Conservation (phyloP, 257 asterid species). For the Nemophila menziesii region DNA sequence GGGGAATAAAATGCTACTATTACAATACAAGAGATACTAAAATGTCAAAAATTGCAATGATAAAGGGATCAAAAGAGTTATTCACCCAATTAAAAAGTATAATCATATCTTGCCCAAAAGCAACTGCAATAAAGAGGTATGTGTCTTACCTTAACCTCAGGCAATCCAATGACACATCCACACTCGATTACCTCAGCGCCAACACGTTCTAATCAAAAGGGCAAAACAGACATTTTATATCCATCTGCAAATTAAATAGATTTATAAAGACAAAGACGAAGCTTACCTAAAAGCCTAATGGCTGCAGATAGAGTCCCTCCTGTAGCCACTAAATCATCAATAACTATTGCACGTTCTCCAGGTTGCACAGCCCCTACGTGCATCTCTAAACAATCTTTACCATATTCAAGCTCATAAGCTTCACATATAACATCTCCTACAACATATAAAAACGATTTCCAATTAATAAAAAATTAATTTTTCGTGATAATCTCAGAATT, state of each 20-base stretch:
- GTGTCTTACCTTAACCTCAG: slow-evolving; percentile 54
- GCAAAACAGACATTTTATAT: not conserved
- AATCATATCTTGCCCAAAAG: not conserved
- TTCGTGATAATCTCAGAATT: not conserved
- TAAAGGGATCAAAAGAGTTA: not conserved
- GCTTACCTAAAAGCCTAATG: slow-evolving; percentile 59
- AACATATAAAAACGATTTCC: not conserved
- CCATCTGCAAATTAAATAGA: not conserved
- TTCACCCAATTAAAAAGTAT: not conserved
- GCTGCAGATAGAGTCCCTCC: slow-evolving; percentile 90
- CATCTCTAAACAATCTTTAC: slow-evolving; percentile 68
- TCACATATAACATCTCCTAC: slow-evolving; percentile 59
- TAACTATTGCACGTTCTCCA: slow-evolving; percentile 58
- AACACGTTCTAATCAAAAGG: slow-evolving; percentile 32
- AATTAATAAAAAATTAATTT: not conserved
- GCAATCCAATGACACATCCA: slow-evolving; percentile 71
- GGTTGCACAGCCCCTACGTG: slow-evolving; percentile 65
- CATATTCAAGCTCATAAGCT: slow-evolving; percentile 73
- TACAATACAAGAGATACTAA: too few relatives aligned
- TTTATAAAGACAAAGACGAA: not conserved
- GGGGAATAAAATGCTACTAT: too few relatives aligned
- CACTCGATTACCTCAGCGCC: slow-evolving; percentile 77
- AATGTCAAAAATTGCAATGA: not conserved
- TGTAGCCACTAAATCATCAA: slow-evolving; percentile 83
- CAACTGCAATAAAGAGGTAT: not conserved